Conservation (phyloP, 139 green algal genomes). For the Chlamydomonas eustigma region DNA sequence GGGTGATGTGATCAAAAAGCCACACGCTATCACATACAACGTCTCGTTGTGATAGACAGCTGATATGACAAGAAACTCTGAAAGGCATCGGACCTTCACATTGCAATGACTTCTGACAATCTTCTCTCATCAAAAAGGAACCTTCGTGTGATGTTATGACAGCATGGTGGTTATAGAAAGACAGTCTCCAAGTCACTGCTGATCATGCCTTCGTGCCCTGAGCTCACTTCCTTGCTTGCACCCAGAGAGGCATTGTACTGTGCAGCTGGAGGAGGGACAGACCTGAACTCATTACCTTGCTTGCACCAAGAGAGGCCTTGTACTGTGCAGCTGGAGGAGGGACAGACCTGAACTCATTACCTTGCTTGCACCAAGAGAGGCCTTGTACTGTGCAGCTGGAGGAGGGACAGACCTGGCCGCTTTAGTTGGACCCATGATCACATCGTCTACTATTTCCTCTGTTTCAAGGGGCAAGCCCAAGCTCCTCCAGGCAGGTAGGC, state of each 20-base stretch:
- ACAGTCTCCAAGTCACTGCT: no score
- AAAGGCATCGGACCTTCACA: no score
- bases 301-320: constrained; percentile 33
- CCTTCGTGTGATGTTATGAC: no score
- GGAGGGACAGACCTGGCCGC: constrained; percentile 20
- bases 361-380: constrained; percentile 42
- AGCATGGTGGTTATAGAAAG: no score
- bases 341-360: no score
- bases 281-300: no score
- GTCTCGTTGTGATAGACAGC: not conserved
- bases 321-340: constrained; percentile 22
- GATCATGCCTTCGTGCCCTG: no score
- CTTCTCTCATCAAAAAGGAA: no score
- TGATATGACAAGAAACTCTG: no score
- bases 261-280: not conserved
- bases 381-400: constrained; percentile 27
- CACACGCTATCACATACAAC: no score
- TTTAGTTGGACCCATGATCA: constrained; percentile 12
- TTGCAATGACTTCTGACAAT: no score
- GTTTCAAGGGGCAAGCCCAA: constrained; percentile 44
- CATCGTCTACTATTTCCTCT: constrained; percentile 23
- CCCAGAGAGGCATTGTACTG: constrained; percentile 43
- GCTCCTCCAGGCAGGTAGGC: constrained; percentile 74
- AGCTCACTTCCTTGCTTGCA: constrained; percentile 43
- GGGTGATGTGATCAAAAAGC: no score